phyloP scores from a whole-genome alignment of 176 grass and related monocot genomes.

The Stipa capillata region DNA sequence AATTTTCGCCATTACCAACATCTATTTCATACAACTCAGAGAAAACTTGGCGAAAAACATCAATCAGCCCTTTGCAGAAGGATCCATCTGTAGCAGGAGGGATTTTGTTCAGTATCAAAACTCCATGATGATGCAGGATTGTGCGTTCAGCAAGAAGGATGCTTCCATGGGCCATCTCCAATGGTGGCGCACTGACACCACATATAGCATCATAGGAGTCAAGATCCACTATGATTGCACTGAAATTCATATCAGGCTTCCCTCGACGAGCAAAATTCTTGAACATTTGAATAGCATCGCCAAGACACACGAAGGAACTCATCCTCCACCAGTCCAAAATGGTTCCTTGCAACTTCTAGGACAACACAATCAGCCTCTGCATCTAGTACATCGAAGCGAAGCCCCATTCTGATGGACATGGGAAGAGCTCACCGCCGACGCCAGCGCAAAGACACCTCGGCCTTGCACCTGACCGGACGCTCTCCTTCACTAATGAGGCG shows the following conservation, averaged over 20 bases:
- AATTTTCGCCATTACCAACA: conserved; percentile 70
- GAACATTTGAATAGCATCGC: conserved; percentile 63
- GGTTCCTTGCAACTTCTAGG: conserved; percentile 43
- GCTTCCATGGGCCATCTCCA: conserved; percentile 47
- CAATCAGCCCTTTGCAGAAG: conserved; percentile 51
- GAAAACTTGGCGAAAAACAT: conserved; percentile 44
- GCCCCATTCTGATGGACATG: conserved; percentile 45
- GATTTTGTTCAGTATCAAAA: conserved; percentile 76
- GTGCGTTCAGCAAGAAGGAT: conserved; percentile 36
- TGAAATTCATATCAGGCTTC: conserved; percentile 31
- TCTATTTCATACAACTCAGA: conserved; percentile 63
- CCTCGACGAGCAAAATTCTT: conserved; percentile 16
- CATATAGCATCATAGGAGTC: conserved; percentile 62
- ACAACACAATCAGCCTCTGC: conserved; percentile 58
- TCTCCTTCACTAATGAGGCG: conserved; percentile 11
- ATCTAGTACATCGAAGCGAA: conserved; percentile 58
- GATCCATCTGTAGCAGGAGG: conserved; percentile 41
- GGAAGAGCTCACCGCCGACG: conserved; percentile 68
- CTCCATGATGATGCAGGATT: conserved; percentile 38
- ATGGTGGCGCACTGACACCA: conserved; percentile 57
- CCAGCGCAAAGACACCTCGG: conserved; percentile 67
- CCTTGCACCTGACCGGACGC: conserved; percentile 11
- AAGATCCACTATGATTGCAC: conserved; percentile 64
- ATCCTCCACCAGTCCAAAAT: conserved; percentile 82
- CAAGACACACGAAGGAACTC: conserved; percentile 45